Conservation (phyloP, 2,329 filamentous ascomycete species). For the Nemania sp. region DNA sequence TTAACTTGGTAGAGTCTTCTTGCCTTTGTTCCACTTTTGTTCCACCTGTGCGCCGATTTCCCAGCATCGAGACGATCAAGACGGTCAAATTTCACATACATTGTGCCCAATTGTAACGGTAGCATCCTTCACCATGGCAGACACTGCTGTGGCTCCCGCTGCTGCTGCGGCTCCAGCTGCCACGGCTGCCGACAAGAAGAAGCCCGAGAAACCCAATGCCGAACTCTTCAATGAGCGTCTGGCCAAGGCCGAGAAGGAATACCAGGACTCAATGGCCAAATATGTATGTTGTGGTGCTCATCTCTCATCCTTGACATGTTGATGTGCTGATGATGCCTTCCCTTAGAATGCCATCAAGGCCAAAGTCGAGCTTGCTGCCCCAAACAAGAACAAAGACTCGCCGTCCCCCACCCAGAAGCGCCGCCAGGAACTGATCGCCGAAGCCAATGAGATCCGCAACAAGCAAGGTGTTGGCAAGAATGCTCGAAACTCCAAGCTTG, state of each 20-base stretch:
- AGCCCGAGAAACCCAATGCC: constrained; percentile 87
- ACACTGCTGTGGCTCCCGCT: constrained; percentile 50
- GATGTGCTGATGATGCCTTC: constrained; percentile 27
- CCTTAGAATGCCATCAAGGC: constrained; percentile 79
- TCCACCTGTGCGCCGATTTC: not conserved
- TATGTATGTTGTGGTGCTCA: constrained; percentile 39
- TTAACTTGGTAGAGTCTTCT: constrained; percentile 19
- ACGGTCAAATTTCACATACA: constrained; percentile 2
- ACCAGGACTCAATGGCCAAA: constrained; percentile 72
- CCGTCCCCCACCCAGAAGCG: constrained; percentile 80
- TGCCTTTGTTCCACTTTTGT: not conserved
- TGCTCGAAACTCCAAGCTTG: constrained; percentile 74
- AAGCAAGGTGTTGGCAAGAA: constrained; percentile 89
- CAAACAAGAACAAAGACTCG: constrained; percentile 75
- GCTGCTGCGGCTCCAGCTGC: constrained; percentile 53
- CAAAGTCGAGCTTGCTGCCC: constrained; percentile 83
- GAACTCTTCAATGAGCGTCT: constrained; percentile 79
- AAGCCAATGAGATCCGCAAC: constrained; percentile 82
- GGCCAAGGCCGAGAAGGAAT: constrained; percentile 83
- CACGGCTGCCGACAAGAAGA: constrained; percentile 53
- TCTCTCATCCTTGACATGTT: not conserved
- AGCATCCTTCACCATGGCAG: constrained; percentile 49
- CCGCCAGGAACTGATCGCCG: constrained; percentile 80
- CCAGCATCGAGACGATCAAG: not conserved
- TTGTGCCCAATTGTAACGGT: not conserved